Percentiles rank a stretch among this genome's conserved stretches.
Conservation (phyloP, 345 rosid species). For the Camelina sativa region DNA sequence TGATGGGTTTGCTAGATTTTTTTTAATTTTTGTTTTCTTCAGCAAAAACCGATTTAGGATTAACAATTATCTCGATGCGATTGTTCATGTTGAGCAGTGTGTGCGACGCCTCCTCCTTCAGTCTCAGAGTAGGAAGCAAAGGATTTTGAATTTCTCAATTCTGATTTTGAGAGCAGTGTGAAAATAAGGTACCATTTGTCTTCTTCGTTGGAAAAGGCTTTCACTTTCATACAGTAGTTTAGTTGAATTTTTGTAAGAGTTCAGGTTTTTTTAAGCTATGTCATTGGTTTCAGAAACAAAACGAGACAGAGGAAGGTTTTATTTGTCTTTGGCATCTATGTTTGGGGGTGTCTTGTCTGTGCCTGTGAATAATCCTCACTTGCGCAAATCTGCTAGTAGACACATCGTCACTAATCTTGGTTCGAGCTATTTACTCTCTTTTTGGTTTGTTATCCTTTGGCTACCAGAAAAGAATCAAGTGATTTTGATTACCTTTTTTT, state of each 20-base stretch:
- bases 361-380: conserved; percentile 69
- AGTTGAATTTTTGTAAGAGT: conserved; percentile 7
- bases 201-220: conserved; percentile 23
- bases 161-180: not conserved
- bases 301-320: conserved; percentile 28
- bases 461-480: not conserved
- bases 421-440: conserved; percentile 30
- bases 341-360: conserved; percentile 64
- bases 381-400: conserved; percentile 89
- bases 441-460: not conserved
- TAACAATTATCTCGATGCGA: conserved; percentile 15
- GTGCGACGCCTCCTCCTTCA: conserved; percentile 24
- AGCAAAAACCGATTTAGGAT: conserved; percentile 4
- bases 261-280: not conserved
- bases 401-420: conserved; percentile 69
- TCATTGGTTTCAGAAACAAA: conserved; percentile 17
- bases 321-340: conserved; percentile 54
- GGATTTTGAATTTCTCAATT: conserved; percentile 32
- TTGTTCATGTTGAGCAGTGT: conserved; percentile 31
- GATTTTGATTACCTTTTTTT: conserved; percentile 50
- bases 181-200: conserved; percentile 27
- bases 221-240: conserved; percentile 20
- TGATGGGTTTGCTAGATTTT: conserved; percentile 18
- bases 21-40: not conserved
- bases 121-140: conserved; percentile 14